These are phyloP conservation scores for Exserohilum turcica DNA, from an alignment of 2,329 filamentous ascomycete genomes.

Conservation along the genomic window DNA sequence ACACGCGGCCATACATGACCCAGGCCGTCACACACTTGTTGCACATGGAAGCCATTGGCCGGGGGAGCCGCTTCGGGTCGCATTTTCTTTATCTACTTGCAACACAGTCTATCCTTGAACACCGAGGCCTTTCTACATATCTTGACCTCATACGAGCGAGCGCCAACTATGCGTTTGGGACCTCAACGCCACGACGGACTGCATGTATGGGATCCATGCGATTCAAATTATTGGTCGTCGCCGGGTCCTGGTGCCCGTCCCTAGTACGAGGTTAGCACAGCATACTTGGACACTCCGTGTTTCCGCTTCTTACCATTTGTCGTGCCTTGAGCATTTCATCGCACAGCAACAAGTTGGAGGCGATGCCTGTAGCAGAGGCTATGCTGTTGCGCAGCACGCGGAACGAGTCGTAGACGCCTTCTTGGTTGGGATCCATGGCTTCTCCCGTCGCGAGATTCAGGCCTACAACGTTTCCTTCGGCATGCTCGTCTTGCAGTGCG, in stretches of 20 bases:
- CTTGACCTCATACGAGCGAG: not conserved
- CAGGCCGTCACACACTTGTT: not conserved
- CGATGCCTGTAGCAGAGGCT: slow-evolving; percentile 91
- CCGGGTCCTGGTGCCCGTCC: slow-evolving; percentile 41
- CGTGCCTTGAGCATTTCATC: slow-evolving; percentile 97
- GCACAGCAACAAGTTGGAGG: slow-evolving; percentile 90
- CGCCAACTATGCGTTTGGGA: not conserved
- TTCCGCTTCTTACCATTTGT: slow-evolving; percentile 76
- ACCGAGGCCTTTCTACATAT: not conserved
- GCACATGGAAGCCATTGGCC: not conserved
- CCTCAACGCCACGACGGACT: slow-evolving; percentile 1
- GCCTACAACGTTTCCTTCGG: slow-evolving; percentile 83
- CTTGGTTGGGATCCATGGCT: slow-evolving; percentile 92
- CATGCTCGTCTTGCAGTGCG: slow-evolving; percentile 80
- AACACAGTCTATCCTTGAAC: not conserved
- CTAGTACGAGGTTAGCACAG: slow-evolving; percentile 19
- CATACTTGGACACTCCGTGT: not conserved
- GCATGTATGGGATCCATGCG: not conserved
- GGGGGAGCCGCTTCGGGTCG: not conserved
- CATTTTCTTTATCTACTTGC: slow-evolving; percentile 9
- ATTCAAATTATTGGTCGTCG: slow-evolving; percentile 17
- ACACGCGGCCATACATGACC: not conserved
- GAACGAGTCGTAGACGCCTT: slow-evolving; percentile 95
- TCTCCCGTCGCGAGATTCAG: slow-evolving; percentile 85
- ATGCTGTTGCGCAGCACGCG: slow-evolving; percentile 91